Percentiles rank a stretch among this genome's conserved stretches.
phyloP scores from a whole-genome alignment of 371 early-diverging fungal genomes.

The Syncephalastrum monosporum region DNA sequence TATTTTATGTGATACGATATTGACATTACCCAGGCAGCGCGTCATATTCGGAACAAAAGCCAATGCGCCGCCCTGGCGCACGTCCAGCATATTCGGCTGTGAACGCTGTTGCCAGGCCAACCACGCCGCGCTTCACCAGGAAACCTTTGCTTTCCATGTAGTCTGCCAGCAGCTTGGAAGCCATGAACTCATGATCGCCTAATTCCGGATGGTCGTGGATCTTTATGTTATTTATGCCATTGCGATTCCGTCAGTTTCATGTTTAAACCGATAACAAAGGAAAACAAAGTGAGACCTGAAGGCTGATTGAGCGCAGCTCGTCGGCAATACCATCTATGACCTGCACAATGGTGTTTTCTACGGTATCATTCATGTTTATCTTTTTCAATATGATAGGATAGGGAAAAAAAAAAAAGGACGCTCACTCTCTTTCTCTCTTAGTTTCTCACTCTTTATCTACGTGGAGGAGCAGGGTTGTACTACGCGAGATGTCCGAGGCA shows the following conservation, averaged over 20 bases:
- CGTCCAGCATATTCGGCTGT: constrained; percentile 54
- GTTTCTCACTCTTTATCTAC: too few relatives aligned
- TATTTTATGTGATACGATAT: constrained; percentile 2
- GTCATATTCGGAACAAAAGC: constrained; percentile 67
- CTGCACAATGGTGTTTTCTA: constrained; percentile 24
- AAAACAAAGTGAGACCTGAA: constrained; percentile 33
- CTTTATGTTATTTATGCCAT: constrained; percentile 18
- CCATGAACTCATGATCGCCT: constrained; percentile 56
- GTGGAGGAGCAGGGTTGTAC: too few relatives aligned
- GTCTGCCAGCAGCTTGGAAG: constrained; percentile 52
- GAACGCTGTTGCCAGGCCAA: constrained; percentile 63
- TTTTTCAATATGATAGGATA: too few relatives aligned
- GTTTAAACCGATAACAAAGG: neutral
- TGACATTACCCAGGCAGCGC: constrained; percentile 60
- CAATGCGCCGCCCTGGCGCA: constrained; percentile 37
- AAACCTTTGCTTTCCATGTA: constrained; percentile 59
- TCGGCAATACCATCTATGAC: constrained; percentile 43
- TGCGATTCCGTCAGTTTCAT: too few relatives aligned
- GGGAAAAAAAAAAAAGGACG: too few relatives aligned
- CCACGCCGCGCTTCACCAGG: constrained; percentile 50
- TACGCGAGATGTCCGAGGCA: too few relatives aligned
- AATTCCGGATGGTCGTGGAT: constrained; percentile 64
- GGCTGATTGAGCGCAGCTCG: constrained; percentile 56
- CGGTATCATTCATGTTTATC: constrained; percentile 3
- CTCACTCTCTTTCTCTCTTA: too few relatives aligned